These are phyloP conservation scores for Pelargonium nanum DNA, from an alignment of 345 rosid species.

Conservation along the genomic window DNA sequence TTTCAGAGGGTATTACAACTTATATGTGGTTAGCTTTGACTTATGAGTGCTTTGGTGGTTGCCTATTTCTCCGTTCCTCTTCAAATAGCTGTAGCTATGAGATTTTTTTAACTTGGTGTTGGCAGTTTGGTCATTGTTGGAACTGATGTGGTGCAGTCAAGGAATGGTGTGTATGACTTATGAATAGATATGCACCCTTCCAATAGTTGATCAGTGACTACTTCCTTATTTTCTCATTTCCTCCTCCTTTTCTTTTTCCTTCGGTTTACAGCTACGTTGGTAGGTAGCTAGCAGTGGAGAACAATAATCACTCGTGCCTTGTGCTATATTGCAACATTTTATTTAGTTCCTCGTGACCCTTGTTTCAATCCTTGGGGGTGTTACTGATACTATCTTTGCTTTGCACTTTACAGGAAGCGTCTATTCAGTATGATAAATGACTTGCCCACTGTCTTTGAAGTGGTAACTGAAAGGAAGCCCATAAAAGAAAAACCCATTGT, in stretches of 20 bases:
- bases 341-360: slow-evolving; percentile 3
- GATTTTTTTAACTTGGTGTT: too few relatives aligned
- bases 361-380: slow-evolving; percentile 1
- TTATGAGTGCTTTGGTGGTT: too few relatives aligned
- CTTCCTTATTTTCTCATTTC: too few relatives aligned
- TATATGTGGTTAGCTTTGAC: too few relatives aligned
- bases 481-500: slow-evolving; percentile 73
- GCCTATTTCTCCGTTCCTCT: too few relatives aligned
- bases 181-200: too few relatives aligned
- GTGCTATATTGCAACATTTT: not conserved
- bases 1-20: not conserved
- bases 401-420: slow-evolving; percentile 55
- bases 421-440: slow-evolving; percentile 86
- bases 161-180: too few relatives aligned
- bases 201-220: too few relatives aligned
- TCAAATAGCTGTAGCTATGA: too few relatives aligned
- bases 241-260: not conserved
- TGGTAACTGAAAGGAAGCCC: slow-evolving; percentile 83
- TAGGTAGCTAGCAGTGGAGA: not conserved
- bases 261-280: not conserved
- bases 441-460: slow-evolving; percentile 86
- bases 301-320: not conserved
- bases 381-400: not conserved
- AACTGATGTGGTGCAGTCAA: too few relatives aligned
- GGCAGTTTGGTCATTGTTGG: too few relatives aligned